These are phyloP conservation scores for Aspergillus versicolor DNA, from an alignment of 2,329 filamentous ascomycete genomes.

Conservation along the genomic window DNA sequence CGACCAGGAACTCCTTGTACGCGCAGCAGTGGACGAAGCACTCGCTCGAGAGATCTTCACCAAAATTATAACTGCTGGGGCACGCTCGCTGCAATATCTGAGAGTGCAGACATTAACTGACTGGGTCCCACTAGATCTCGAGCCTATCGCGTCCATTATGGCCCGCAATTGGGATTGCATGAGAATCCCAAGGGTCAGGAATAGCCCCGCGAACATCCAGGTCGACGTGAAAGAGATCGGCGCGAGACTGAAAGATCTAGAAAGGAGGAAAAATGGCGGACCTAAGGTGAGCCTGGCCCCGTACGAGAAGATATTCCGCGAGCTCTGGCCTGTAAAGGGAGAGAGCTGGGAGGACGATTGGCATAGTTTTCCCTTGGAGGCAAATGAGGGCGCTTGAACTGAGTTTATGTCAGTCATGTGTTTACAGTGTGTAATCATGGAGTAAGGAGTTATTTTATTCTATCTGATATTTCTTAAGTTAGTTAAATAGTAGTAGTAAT, in stretches of 20 bases:
- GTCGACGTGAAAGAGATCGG: not conserved
- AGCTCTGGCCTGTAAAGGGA: not conserved
- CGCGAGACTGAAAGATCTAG: not conserved
- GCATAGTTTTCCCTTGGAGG: not conserved
- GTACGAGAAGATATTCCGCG: not conserved
- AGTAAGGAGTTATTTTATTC: no score
- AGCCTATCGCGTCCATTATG: not conserved
- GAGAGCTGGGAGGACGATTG: not conserved
- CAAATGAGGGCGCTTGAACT: no score
- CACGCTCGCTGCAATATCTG: not conserved
- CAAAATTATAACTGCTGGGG: not conserved
- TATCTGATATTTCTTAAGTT: no score
- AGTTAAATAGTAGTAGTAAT: no score
- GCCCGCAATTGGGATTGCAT: not conserved
- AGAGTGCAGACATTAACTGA: not conserved
- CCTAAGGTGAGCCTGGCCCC: not conserved
- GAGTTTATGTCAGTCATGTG: no score
- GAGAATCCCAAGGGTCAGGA: not conserved
- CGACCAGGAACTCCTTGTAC: not conserved
- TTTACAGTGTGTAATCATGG: no score
- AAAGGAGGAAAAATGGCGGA: not conserved
- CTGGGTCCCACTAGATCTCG: not conserved
- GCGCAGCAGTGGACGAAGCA: not conserved
- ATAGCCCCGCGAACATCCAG: not conserved
- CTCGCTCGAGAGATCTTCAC: not conserved